Evolutionary conservation across 1,284 basidiomycete species (phyloP).

Genomic region (Papiliotrema terrestris): DNA sequence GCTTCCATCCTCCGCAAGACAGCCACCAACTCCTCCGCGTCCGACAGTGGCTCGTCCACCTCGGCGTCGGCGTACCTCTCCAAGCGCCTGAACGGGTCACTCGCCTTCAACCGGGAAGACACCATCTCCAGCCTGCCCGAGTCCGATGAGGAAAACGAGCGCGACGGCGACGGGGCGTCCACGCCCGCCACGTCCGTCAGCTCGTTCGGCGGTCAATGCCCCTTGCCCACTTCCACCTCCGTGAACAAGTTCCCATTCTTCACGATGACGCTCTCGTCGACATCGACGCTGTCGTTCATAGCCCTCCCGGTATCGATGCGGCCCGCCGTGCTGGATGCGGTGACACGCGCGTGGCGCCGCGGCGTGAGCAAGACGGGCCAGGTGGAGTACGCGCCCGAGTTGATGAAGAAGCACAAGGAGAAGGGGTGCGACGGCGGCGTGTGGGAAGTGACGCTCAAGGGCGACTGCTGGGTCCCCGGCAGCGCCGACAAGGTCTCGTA

Average conservation of each 20-base stretch:
- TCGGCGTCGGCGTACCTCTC: neutral
- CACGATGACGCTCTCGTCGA: slow-evolving; percentile 36
- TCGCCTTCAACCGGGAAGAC: slow-evolving; percentile 25
- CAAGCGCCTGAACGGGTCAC: neutral
- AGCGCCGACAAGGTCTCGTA: slow-evolving; percentile 42
- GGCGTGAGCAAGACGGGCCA: slow-evolving; percentile 29
- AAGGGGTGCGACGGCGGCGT: slow-evolving; percentile 45
- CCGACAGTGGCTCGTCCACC: neutral
- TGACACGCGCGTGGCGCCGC: slow-evolving; percentile 34
- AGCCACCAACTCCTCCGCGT: neutral
- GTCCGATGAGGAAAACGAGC: slow-evolving; percentile 9
- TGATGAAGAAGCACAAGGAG: slow-evolving; percentile 38
- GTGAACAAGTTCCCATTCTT: slow-evolving; percentile 37
- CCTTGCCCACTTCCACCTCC: slow-evolving; percentile 23
- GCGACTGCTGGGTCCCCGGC: slow-evolving; percentile 37
- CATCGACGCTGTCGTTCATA: slow-evolving; percentile 40
- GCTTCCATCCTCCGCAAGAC: neutral
- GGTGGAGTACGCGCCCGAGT: slow-evolving; percentile 41
- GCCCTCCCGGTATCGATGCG: slow-evolving; percentile 33
- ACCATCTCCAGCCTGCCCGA: slow-evolving; percentile 16
- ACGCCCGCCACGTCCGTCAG: slow-evolving; percentile 36
- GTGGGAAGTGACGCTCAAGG: slow-evolving; percentile 43
- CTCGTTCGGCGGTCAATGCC: slow-evolving; percentile 31
- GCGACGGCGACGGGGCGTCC: slow-evolving; percentile 11
- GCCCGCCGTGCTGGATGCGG: slow-evolving; percentile 29